Conservation (phyloP, 2,329 filamentous ascomycete species). For the Fusarium hainanense region DNA sequence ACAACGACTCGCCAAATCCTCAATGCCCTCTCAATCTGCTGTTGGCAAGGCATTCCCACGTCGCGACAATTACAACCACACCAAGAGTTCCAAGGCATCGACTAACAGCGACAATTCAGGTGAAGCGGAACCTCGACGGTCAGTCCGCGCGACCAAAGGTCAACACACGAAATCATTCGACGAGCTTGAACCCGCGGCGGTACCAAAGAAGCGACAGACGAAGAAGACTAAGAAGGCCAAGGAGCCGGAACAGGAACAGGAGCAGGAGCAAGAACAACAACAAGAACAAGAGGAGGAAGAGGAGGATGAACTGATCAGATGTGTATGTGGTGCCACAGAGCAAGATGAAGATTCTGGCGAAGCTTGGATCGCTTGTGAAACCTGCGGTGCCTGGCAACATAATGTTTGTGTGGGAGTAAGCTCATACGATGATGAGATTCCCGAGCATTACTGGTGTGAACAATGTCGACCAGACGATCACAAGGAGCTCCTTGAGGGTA, state of each 20-base stretch:
- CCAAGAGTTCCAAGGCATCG: constrained; percentile 19
- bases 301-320: constrained; percentile 82
- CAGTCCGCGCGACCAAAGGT: constrained; percentile 95
- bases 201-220: constrained; percentile 64
- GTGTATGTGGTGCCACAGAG: constrained; percentile 89
- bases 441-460: constrained; percentile 92
- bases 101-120: constrained; percentile 47
- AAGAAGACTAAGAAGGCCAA: constrained; percentile 69
- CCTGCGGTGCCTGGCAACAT: constrained; percentile 94
- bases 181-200: constrained; percentile 70
- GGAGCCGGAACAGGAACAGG: constrained; percentile 58
- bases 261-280: constrained; percentile 56
- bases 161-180: constrained; percentile 92
- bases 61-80: constrained; percentile 19
- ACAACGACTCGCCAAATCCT: constrained; percentile 35
- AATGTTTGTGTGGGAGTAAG: constrained; percentile 93
- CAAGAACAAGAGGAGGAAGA: constrained; percentile 64
- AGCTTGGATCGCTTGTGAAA: constrained; percentile 96
- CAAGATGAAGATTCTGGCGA: constrained; percentile 87
- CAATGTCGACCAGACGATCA: constrained; percentile 87
- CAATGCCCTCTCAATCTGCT: constrained; percentile 25
- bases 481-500: constrained; percentile 79
- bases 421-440: constrained; percentile 80
- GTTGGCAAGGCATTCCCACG: constrained; percentile 14
- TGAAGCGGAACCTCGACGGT: constrained; percentile 85